Base-by-base conservation (phyloP, 176 grass and related monocot species). In the Puya raimondii region DNA sequence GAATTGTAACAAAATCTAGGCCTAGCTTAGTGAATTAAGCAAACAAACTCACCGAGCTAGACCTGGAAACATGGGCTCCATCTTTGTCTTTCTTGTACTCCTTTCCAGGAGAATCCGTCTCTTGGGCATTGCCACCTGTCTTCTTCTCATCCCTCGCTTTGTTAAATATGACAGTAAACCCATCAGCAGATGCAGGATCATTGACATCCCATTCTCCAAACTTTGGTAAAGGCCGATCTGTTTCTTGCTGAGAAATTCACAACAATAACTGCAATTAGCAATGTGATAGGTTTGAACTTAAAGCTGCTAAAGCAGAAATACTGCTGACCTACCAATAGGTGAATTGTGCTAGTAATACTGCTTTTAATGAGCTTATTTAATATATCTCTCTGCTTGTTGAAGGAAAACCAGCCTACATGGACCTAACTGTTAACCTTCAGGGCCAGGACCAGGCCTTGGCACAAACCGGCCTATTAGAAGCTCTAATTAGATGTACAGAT, bases 141-240 rank as follows among this genome's bases (percentile, higher is more conserved):
- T 69, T 77, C 74, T 33, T 68, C 51, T 77, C 74, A 29, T 77
- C 74, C 4, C 74, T 53, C 12, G 74, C 74, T 50, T 69, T 77
- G 4, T 77, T 69, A 5, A 77, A 77, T n/a, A 77, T 77, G 17
- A 77, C 74, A 27, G 74, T 77, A 65, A 68, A 77, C 18, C 65
- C 73, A 23, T 76, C 73, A 21, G 73, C 64, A 21, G 73, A 76
- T 47, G 73, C 64, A 67, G 73, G 74, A 17, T 77, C 74, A 26
- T 77, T 77, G 33, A 77, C 74, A 77, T 77, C 74, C 74, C 74
- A 77, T 29, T 77, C 74, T 3, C 74, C 74, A 59, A 77, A 77
- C 65, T 77, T 77, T 13, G 74, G 74, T 67, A 77, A 63, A 3
- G 74, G 53, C 26, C 17, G 26, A 25, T 65, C 74, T 18, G 23